Evolutionary conservation across 768 basidiomycete genomes (phyloP), one percentile per base, ranked within the genome.

Genomic region (Russula sp.): DNA sequence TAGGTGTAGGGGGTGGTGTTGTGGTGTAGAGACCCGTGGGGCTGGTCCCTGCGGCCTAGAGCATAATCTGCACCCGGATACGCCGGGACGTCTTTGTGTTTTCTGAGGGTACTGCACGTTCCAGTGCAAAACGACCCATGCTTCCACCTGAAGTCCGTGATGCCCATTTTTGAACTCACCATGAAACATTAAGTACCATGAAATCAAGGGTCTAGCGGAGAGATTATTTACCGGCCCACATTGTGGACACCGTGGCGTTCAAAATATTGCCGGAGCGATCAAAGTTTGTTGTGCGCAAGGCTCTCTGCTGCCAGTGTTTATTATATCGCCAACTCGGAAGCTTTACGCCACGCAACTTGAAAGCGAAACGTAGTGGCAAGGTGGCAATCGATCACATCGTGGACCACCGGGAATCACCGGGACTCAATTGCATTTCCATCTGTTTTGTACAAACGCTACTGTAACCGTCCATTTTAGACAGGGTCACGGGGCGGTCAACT

Each of bases 401-500:
- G 50, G 38, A 11, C 24, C 36, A 38, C 34, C 46, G 64, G 60
- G 34, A 40, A 65, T 61, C 54, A 52, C 64, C 64, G 60, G 32
- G 7, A 32, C 34, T 9, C 9, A 48, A 36, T 30, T 46, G 20
- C 34, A 50, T 40, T 55, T 56, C 30, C 36, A 26, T 24, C 49
- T 32, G 46, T 48, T 48, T 50, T 53, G 13, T 26, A 26, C 64
- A 48, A 46, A 46, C 20, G 14, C 38, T 40, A 40, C 44, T 22
- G 44, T 22, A n/a, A 22, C 44, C 20, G 20, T 57, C 55, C 48
- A 38, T 48, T 60, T 44, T 13, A 26, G 54, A 57, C 38, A n/a
- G 14, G 49, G 59, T 70, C 69, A 72, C 49, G 66, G 1, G 42
- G 30, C 62, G 67, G 75, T 75, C 71, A 79, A 72, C 75, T 92